phyloP scores from a whole-genome alignment of 78 protist genomes.

The Bodo saltans region DNA sequence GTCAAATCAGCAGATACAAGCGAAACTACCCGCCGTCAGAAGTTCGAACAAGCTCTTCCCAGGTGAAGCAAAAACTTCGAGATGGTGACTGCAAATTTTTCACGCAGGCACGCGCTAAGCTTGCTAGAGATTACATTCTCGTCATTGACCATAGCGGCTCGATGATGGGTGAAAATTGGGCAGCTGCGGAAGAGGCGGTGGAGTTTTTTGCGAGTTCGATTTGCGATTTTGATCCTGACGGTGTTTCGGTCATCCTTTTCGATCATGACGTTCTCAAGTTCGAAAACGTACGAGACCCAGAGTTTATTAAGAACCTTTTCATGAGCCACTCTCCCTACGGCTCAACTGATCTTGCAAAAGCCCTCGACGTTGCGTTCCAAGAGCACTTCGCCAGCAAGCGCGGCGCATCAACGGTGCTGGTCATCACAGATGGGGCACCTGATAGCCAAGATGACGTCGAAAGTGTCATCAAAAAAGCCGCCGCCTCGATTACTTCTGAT shows the following conservation, averaged over 20 bases:
- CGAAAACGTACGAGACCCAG: slow-evolving; percentile 14
- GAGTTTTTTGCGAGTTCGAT: not conserved
- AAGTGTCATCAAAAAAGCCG: slow-evolving; percentile 21
- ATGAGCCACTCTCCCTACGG: slow-evolving; percentile 44
- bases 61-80: too few relatives aligned
- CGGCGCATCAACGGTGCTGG: slow-evolving; percentile 41
- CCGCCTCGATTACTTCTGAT: slow-evolving; percentile 33
- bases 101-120: not conserved
- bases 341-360: slow-evolving; percentile 55
- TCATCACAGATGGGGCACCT: slow-evolving; percentile 61
- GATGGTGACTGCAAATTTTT: not conserved
- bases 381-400: slow-evolving; percentile 37
- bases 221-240: slow-evolving; percentile 39
- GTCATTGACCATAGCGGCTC: not conserved
- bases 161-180: not conserved
- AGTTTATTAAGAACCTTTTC: slow-evolving; percentile 42
- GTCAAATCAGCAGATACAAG: too few relatives aligned
- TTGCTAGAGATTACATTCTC: not conserved
- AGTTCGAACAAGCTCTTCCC: too few relatives aligned
- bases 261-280: slow-evolving; percentile 25
- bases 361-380: slow-evolving; percentile 40
- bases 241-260: slow-evolving; percentile 42
- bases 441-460: slow-evolving; percentile 35
- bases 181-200: not conserved
- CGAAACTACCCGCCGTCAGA: too few relatives aligned